Percentiles rank a stretch among this genome's conserved stretches.
Conservation (phyloP, 495 filamentous ascomycete species). For the Trypethelium eluteriae region DNA sequence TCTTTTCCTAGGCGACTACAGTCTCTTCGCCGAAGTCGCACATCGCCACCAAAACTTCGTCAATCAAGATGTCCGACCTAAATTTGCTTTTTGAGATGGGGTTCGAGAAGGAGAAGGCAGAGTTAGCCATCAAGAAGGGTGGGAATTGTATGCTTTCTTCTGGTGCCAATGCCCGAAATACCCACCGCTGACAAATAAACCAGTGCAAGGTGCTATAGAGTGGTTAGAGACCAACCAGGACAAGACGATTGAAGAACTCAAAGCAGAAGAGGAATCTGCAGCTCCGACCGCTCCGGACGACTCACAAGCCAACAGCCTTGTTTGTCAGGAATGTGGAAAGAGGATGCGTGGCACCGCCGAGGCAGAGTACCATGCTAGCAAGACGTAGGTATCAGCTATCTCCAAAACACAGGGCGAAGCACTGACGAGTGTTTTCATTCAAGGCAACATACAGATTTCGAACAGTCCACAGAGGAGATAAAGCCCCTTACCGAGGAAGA, state of each 20-base stretch:
- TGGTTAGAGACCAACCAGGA: conserved; percentile 91
- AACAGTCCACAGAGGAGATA: conserved; percentile 85
- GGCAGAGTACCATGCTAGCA: conserved; percentile 79
- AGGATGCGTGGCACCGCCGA: conserved; percentile 71
- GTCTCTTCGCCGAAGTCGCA: conserved; percentile 23
- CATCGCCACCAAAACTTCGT: conserved; percentile 43
- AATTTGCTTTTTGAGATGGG: conserved; percentile 88
- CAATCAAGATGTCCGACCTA: conserved; percentile 48
- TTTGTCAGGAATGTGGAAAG: conserved; percentile 91
- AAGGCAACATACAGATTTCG: conserved; percentile 81
- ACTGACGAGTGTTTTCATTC: not conserved
- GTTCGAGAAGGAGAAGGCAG: conserved; percentile 72
- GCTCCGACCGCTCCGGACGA: conserved; percentile 52
- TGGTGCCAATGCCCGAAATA: not conserved
- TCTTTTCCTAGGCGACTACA: too few relatives aligned
- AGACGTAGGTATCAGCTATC: not conserved
- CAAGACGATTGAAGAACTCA: conserved; percentile 69
- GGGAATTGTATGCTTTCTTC: conserved; percentile 55
- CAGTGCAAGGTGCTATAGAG: conserved; percentile 82
- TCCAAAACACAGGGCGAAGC: not conserved
- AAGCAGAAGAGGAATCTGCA: conserved; percentile 50
- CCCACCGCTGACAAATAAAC: conserved; percentile 14
- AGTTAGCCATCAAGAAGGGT: conserved; percentile 71
- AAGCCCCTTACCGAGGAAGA: conserved; percentile 86
- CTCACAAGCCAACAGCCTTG: conserved; percentile 54